Evolutionary conservation across 1,284 basidiomycete genomes (phyloP).

Genomic region (Ganoderma meredithae): DNA sequence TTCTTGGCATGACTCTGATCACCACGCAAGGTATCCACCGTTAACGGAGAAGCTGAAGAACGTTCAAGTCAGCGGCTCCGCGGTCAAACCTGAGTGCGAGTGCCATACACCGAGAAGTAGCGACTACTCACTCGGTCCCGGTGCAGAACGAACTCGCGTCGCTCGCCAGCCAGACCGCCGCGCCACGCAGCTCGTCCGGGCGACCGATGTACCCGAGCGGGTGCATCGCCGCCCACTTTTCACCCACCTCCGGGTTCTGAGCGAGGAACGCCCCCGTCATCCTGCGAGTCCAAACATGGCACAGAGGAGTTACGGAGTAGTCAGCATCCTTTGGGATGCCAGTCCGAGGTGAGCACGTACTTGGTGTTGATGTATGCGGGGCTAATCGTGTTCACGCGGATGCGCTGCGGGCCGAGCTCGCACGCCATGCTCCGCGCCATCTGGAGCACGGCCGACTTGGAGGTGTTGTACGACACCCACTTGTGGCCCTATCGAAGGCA

Average conservation of each 20-base stretch:
- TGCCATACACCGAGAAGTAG: neutral
- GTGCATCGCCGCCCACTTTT: constrained; percentile 43
- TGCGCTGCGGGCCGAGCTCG: constrained; percentile 74
- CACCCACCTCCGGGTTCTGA: constrained; percentile 66
- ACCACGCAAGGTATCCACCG: neutral
- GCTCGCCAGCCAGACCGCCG: constrained; percentile 77
- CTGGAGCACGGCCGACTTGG: constrained; percentile 84
- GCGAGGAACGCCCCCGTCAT: constrained; percentile 79
- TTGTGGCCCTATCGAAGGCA: constrained; percentile 67
- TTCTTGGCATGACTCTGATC: neutral
- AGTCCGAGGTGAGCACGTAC: constrained; percentile 43
- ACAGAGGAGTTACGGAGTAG: too few species aligned
- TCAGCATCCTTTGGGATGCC: neutral
- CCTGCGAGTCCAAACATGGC: constrained; percentile 41
- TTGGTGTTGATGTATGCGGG: constrained; percentile 78
- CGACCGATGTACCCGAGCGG: constrained; percentile 79
- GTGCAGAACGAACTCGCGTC: constrained; percentile 81
- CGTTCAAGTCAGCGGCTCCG: neutral
- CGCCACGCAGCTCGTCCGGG: constrained; percentile 79
- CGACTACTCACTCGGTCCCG: constrained; percentile 77
- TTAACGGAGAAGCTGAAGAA: neutral
- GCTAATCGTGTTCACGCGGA: constrained; percentile 78
- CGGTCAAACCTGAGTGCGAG: neutral
- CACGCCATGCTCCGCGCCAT: constrained; percentile 86
- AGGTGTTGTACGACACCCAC: constrained; percentile 83